Percentiles rank a stretch among this genome's conserved stretches.
Evolutionary conservation across 345 rosid species (phyloP).

Genomic region (Draba incana): DNA sequence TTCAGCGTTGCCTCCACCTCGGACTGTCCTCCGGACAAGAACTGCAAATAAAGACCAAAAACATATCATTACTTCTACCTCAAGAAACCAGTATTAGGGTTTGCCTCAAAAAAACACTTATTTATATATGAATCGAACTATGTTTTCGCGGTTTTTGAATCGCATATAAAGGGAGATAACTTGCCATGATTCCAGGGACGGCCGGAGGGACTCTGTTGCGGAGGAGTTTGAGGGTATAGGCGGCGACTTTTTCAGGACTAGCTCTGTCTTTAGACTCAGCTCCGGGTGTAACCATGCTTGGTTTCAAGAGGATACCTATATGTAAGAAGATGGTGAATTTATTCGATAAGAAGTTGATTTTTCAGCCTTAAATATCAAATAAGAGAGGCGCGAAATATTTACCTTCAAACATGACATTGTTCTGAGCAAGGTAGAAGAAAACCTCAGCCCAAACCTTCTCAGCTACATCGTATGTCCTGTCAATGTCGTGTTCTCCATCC

Average conservation of each 20-base stretch:
- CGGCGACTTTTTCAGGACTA: constrained; percentile 80
- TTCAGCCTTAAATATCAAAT: background rate
- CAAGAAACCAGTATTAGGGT: constrained; percentile 19
- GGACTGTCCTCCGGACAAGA: constrained; percentile 98
- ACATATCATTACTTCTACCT: background rate
- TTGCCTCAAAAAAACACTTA: background rate
- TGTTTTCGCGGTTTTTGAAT: background rate
- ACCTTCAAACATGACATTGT: constrained; percentile 96
- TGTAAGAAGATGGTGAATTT: background rate
- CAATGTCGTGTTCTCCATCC: constrained; percentile 93
- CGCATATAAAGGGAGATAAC: constrained; percentile 21
- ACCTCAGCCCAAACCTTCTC: constrained; percentile 97
- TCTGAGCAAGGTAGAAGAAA: constrained; percentile 94
- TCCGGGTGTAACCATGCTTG: constrained; percentile 99
- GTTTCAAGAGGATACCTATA: constrained; percentile 77
- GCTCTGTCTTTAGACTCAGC: constrained; percentile 91
- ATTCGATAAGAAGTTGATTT: background rate
- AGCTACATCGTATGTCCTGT: constrained; percentile 95
- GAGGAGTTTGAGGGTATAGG: constrained; percentile 95
- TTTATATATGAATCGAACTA: background rate
- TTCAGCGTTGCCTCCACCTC: constrained; percentile 97
- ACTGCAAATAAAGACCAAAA: constrained; percentile 49
- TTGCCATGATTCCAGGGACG: constrained; percentile 99
- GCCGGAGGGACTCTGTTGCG: constrained; percentile 82
- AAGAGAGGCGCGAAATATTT: background rate